Conservation (phyloP, 2,329 filamentous ascomycete genomes). For the Beauveria sp. region DNA sequence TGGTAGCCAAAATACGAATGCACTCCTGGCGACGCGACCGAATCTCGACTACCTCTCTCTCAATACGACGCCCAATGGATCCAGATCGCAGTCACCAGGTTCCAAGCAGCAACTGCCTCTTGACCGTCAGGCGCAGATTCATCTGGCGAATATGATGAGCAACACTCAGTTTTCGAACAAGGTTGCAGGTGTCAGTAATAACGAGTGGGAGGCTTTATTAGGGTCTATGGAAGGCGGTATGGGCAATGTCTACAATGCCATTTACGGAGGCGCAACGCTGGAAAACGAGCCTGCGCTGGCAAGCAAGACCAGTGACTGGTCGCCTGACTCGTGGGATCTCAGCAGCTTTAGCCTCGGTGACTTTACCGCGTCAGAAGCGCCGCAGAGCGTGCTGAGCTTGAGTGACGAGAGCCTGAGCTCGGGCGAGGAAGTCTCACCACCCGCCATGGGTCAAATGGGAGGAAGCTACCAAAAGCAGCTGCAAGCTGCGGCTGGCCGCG, state of each 20-base stretch:
- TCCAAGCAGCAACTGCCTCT: slow-evolving; percentile 24
- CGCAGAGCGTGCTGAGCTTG: slow-evolving; percentile 48
- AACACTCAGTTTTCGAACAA: slow-evolving; percentile 21
- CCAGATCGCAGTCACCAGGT: slow-evolving; percentile 41
- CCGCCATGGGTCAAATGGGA: slow-evolving; percentile 35
- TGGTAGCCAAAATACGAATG: slow-evolving; percentile 25
- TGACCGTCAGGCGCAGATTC: slow-evolving; percentile 18
- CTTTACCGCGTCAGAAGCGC: slow-evolving; percentile 31
- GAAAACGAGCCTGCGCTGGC: slow-evolving; percentile 38
- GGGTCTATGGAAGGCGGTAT: slow-evolving; percentile 72
- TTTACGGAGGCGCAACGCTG: slow-evolving; percentile 59
- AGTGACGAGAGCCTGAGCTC: slow-evolving; percentile 53
- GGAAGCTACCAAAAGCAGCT: slow-evolving; percentile 26
- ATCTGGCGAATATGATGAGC: slow-evolving; percentile 19
- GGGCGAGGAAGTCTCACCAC: slow-evolving; percentile 41
- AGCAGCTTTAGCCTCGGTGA: slow-evolving; percentile 43
- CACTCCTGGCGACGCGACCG: slow-evolving; percentile 25
- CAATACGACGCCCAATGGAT: slow-evolving; percentile 37
- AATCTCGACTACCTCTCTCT: slow-evolving; percentile 56
- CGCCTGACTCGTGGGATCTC: slow-evolving; percentile 50
- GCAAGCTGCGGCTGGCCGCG: slow-evolving; percentile 15
- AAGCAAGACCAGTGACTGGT: slow-evolving; percentile 41
- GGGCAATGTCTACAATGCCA: slow-evolving; percentile 77
- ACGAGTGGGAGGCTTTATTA: slow-evolving; percentile 78
- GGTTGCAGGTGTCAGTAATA: slow-evolving; percentile 44